These are phyloP conservation scores for Penicillium sp. DNA, from an alignment of 2,329 filamentous ascomycete species.

Conservation along the genomic window DNA sequence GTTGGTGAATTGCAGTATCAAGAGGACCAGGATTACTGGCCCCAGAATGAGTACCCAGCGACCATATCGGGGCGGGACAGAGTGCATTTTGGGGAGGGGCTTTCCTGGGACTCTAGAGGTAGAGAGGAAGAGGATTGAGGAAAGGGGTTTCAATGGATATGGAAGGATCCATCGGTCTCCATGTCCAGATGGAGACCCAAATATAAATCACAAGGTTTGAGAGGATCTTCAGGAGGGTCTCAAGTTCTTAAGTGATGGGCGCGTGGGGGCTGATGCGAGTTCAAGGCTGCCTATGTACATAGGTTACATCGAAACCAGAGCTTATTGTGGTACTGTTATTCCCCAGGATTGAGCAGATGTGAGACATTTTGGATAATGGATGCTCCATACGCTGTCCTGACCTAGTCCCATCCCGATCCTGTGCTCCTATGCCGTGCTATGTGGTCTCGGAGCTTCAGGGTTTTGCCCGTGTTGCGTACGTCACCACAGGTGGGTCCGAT, in stretches of 20 bases:
- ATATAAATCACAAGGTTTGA: neutral
- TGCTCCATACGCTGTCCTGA: neutral
- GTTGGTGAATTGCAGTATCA: conserved; percentile 14
- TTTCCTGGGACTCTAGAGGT: neutral
- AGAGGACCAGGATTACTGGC: conserved; percentile 8
- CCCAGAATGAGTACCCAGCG: conserved; percentile 16
- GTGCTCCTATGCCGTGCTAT: neutral
- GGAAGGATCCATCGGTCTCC: neutral
- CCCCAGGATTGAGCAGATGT: neutral
- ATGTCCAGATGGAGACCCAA: conserved; percentile 5
- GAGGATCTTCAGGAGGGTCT: conserved; percentile 6
- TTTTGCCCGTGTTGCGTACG: neutral
- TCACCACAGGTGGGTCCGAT: conserved; percentile 8
- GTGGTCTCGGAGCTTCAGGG: neutral
- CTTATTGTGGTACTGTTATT: conserved; percentile 4
- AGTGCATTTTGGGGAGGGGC: conserved; percentile 7
- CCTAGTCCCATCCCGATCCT: neutral
- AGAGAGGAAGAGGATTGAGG: conserved; percentile 16
- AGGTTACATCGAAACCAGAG: neutral
- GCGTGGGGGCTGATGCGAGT: conserved; percentile 8
- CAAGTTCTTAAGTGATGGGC: conserved; percentile 1
- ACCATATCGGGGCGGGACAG: conserved; percentile 17
- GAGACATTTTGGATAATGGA: neutral
- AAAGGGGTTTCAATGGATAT: neutral
- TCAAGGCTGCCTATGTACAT: conserved; percentile 1